These are phyloP conservation scores for Aspergillus sojae DNA, from an alignment of 2,329 filamentous ascomycete genomes.

Conservation along the genomic window DNA sequence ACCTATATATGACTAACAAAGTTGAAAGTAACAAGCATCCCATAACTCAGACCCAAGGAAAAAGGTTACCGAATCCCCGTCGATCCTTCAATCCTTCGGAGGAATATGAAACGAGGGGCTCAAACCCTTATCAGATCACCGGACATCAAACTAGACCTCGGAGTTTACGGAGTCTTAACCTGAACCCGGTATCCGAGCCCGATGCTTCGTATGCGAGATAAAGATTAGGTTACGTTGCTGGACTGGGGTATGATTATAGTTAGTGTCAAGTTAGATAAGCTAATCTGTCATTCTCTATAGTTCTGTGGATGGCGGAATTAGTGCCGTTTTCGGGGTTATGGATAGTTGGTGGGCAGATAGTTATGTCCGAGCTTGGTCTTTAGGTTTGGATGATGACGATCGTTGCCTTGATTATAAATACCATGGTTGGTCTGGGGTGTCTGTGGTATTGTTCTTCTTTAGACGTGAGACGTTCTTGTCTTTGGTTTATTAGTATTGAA, in stretches of 20 bases:
- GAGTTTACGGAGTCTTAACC: background rate
- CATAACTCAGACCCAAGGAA: background rate
- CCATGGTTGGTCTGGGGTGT: background rate
- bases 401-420: background rate
- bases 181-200: constrained; percentile 9
- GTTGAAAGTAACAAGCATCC: background rate
- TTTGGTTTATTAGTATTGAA: background rate
- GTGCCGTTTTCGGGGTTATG: background rate
- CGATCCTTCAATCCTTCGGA: background rate
- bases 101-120: background rate
- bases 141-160: background rate
- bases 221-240: background rate
- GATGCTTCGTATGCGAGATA: background rate
- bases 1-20: background rate
- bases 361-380: background rate
- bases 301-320: background rate
- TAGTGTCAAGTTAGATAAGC: background rate
- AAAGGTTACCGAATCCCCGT: background rate
- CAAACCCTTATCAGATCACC: constrained; percentile 4
- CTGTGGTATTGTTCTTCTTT: background rate
- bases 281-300: background rate
- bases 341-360: background rate
- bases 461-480: background rate
- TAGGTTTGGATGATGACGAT: background rate
- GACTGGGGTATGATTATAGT: background rate